A percentile compares a stretch with the other conserved stretches of the same genome.
These are phyloP conservation scores for Starmera stellimalicola DNA, from an alignment of 1,139 yeast species.

Conservation along the genomic window DNA sequence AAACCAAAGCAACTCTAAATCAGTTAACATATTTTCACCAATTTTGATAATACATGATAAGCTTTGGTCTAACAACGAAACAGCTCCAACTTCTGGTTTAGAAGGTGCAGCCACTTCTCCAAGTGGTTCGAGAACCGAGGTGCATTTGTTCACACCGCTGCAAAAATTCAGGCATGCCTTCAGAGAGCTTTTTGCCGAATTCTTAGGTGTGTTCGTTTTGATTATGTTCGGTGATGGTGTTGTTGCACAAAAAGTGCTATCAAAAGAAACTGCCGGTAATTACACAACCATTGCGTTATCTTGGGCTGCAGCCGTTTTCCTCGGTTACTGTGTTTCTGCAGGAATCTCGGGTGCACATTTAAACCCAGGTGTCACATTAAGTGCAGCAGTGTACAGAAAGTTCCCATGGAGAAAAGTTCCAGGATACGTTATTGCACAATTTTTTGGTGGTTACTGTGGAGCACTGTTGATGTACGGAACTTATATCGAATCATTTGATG, in stretches of 20 bases:
- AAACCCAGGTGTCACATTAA: constrained; percentile 33
- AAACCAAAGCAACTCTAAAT: no score
- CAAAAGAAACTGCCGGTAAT: constrained; percentile 28
- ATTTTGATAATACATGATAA: no score
- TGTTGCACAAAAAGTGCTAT: constrained; percentile 32
- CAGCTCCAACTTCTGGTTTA: constrained; percentile 19
- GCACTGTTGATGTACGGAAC: constrained; percentile 28
- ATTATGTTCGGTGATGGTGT: constrained; percentile 37
- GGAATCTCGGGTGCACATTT: constrained; percentile 38
- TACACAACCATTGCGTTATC: constrained; percentile 32
- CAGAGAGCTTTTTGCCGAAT: constrained; percentile 32
- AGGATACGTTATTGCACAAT: constrained; percentile 29
- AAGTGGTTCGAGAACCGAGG: constrained; percentile 7
- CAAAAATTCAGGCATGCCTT: constrained; percentile 18
- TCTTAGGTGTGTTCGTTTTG: constrained; percentile 36
- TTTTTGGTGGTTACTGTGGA: constrained; percentile 32
- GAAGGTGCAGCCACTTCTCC: constrained; percentile 16
- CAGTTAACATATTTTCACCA: no score
- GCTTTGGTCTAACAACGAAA: constrained; percentile 6
- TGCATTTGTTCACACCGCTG: constrained; percentile 11
- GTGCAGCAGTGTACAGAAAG: constrained; percentile 31
- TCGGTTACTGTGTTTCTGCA: constrained; percentile 35
- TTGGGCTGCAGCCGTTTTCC: constrained; percentile 43
- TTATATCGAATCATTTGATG: constrained; percentile 21
- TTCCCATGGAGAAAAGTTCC: constrained; percentile 34